phyloP scores from a whole-genome alignment of 169 alveolate genomes.

The Eimeria brunetti region DNA sequence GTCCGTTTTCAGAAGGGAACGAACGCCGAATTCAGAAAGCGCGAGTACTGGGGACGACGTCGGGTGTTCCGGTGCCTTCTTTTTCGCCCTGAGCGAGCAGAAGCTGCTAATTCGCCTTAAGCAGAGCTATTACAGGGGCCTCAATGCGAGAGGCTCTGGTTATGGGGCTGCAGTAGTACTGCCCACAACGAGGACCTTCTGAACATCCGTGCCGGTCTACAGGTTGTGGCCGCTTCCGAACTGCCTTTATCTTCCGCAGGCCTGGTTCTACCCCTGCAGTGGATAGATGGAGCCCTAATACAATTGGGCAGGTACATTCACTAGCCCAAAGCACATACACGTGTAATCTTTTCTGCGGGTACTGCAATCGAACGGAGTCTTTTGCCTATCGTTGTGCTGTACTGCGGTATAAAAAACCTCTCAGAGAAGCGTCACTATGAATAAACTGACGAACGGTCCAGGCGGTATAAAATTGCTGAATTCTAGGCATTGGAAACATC shows the following conservation, averaged over 20 bases:
- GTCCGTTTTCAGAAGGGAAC: too few relatives aligned
- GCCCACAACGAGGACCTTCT: background rate
- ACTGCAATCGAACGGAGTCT: background rate
- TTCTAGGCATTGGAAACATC: too few relatives aligned
- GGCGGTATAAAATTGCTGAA: too few relatives aligned
- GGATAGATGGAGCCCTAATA: background rate
- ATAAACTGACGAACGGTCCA: too few relatives aligned
- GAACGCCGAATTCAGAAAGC: too few relatives aligned
- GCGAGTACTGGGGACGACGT: too few relatives aligned
- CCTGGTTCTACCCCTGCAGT: background rate
- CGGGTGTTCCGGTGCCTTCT: too few relatives aligned
- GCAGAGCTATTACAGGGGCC: background rate
- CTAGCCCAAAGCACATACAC: background rate
- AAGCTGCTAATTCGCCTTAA: background rate
- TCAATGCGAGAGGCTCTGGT: background rate
- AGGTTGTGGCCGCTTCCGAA: background rate
- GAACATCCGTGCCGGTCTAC: background rate
- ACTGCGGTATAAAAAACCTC: too few relatives aligned
- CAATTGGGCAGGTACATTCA: background rate
- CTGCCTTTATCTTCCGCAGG: background rate
- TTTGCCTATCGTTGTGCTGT: too few relatives aligned
- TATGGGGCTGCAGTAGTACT: background rate
- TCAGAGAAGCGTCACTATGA: too few relatives aligned
- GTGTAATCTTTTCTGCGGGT: background rate
- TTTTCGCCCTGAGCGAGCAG: background rate